Base-by-base conservation (phyloP, 2,329 filamentous ascomycete genomes). In the Alternaria incomplexa region DNA sequence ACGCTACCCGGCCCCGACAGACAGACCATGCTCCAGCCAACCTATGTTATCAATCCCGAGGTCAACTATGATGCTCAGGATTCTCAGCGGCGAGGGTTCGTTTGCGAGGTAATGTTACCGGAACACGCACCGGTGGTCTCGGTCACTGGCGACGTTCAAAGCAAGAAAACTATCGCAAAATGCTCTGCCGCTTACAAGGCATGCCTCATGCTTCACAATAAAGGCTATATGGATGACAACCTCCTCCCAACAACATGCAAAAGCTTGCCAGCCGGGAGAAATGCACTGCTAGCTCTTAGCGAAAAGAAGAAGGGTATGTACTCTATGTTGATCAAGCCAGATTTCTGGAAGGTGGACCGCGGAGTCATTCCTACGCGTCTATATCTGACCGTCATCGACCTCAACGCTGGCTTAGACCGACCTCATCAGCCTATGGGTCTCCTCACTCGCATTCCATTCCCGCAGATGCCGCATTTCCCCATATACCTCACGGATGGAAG, bases 131-230 rank as follows among this genome's bases (percentile, higher is more conserved):
- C 93, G 0, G 82, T 97, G 36, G 86, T 85, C 58, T 89, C 87
- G 28, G 85, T 87, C 6, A 83, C 85, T 12, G 95, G 96, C 6
- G 83, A 81, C 8, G 81, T 88, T 0, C 88, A 90, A 58, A 77
- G 83, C 8, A 92, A 86, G 61, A 98, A 97, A 78, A 85, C 89
- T 28, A 81, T 91, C 17, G 95, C 96, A 5, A 96, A 96, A 78
- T 93, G 92, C 67, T 93, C 94, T 0, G 95, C 94, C 4, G 95
- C 96, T 0, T 98, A 95, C 76, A 88, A 93, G 73, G 88, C 91
- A 54, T 97, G 94, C 73, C 77, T 93, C 2, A 77, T 88, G 64
- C 84, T 99, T 15, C 84, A 90, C 51, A 84, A 87, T 62, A 85
- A 86, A 56, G 86, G 87, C 3, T 88, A 90, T 63, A 83, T 99